Conservation (phyloP, 2,329 filamentous ascomycete species). For the Cordyceps pruinosa region DNA sequence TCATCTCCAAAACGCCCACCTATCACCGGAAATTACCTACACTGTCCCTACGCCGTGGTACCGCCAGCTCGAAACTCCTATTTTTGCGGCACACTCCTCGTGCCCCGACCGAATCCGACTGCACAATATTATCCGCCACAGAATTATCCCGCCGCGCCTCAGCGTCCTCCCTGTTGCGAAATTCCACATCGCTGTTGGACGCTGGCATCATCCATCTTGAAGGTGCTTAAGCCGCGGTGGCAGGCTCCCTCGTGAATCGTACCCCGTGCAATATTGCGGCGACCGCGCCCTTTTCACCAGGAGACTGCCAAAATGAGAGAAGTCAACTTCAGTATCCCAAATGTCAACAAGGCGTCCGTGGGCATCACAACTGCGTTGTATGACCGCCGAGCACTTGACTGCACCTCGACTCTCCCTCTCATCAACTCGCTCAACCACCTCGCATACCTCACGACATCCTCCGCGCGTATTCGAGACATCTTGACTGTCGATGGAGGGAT, state of each 20-base stretch:
- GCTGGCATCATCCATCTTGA: background rate
- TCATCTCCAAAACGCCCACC: background rate
- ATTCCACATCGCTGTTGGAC: background rate
- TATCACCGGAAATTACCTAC: background rate
- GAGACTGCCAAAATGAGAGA: conserved; percentile 73
- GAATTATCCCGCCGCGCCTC: background rate
- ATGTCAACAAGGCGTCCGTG: conserved; percentile 98
- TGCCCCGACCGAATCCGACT: conserved; percentile 6
- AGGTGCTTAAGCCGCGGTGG: conserved; percentile 1
- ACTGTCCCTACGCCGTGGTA: background rate
- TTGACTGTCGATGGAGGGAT: conserved; percentile 98
- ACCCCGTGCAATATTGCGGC: conserved; percentile 6
- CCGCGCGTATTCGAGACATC: conserved; percentile 93
- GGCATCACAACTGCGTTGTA: conserved; percentile 98
- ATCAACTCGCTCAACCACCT: conserved; percentile 99
- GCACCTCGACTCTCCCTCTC: conserved; percentile 91
- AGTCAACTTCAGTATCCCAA: conserved; percentile 98
- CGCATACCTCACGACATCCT: conserved; percentile 95
- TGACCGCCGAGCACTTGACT: conserved; percentile 93
- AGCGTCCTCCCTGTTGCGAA: background rate
- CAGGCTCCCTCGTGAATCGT: conserved; percentile 7
- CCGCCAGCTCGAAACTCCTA: background rate
- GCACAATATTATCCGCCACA: background rate
- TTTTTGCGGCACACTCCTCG: background rate
- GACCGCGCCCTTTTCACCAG: conserved; percentile 10